Conservation (phyloP, 345 rosid species). For the Hibiscus mutabilis region DNA sequence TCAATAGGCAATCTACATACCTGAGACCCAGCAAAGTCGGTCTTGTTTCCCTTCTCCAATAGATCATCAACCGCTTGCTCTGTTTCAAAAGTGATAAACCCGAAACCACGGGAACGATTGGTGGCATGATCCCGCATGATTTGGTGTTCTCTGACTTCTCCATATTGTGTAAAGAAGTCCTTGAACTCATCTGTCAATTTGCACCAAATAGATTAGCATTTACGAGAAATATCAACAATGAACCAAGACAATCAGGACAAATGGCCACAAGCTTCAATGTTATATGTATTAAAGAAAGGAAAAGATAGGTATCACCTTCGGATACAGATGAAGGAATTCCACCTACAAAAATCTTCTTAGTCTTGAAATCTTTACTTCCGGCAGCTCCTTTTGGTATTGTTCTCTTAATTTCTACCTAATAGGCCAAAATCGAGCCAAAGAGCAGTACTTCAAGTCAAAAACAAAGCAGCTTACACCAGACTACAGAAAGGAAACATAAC, state of each 20-base stretch:
- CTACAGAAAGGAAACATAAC: not conserved
- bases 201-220: conserved; percentile 13
- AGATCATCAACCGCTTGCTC: conserved; percentile 70
- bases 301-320: conserved; percentile 50
- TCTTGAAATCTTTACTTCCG: conserved; percentile 71
- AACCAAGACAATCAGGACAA: not conserved
- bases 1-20: conserved; percentile 21
- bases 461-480: not conserved
- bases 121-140: conserved; percentile 68
- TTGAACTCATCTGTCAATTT: conserved; percentile 58
- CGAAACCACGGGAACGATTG: conserved; percentile 78
- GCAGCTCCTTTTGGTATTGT: conserved; percentile 85
- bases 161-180: conserved; percentile 63
- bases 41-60: conserved; percentile 57
- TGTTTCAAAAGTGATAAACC: conserved; percentile 59
- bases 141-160: conserved; percentile 68
- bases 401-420: conserved; percentile 85
- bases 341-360: conserved; percentile 95
- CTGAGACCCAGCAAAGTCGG: conserved; percentile 64
- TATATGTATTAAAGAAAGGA: not conserved
- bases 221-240: not conserved
- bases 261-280: not conserved
- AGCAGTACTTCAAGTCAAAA: not conserved
- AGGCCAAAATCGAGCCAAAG: conserved; percentile 8
- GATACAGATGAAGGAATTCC: conserved; percentile 79